Conservation (phyloP, 2,329 filamentous ascomycete species). For the Pseudofabraea citricarpa region DNA sequence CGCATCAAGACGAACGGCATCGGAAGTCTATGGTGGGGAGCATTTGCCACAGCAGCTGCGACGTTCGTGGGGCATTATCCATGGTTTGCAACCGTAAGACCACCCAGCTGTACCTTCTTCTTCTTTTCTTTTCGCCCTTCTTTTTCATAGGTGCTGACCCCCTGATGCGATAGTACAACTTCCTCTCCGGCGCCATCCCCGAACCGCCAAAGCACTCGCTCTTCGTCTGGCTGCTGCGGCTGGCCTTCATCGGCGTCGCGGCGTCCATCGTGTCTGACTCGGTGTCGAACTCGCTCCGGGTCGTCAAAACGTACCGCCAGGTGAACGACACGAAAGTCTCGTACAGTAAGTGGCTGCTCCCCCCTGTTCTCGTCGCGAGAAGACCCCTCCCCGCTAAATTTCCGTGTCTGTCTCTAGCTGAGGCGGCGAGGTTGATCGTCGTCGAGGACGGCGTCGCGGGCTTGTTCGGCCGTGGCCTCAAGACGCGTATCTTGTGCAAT, state of each 20-base stretch:
- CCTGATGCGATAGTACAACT: slow-evolving; percentile 34
- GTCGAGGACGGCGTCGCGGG: slow-evolving; percentile 36
- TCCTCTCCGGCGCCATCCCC: slow-evolving; percentile 32
- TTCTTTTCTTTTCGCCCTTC: neutral
- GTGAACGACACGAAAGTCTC: slow-evolving; percentile 43
- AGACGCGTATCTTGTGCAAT: slow-evolving; percentile 43
- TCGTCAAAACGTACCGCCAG: slow-evolving; percentile 45
- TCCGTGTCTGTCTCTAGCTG: slow-evolving; percentile 24
- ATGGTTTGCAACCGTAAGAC: slow-evolving; percentile 42
- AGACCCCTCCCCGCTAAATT: neutral
- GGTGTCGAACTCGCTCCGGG: slow-evolving; percentile 41
- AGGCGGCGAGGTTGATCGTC: slow-evolving; percentile 37
- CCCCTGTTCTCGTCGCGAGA: no score
- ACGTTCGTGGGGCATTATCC: slow-evolving; percentile 46
- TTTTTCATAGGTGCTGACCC: neutral
- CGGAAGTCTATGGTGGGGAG: slow-evolving; percentile 45
- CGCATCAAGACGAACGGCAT: slow-evolving; percentile 39
- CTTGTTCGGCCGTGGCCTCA: slow-evolving; percentile 40
- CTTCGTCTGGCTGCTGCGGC: slow-evolving; percentile 36
- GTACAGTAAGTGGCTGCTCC: slow-evolving; percentile 30
- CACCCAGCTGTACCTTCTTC: no score
- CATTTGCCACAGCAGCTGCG: slow-evolving; percentile 41
- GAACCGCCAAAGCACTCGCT: slow-evolving; percentile 37
- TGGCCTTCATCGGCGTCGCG: slow-evolving; percentile 39
- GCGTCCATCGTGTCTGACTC: slow-evolving; percentile 41